Base-by-base conservation (phyloP, 805 yeast species). In the Teunomyces funiuensis region DNA sequence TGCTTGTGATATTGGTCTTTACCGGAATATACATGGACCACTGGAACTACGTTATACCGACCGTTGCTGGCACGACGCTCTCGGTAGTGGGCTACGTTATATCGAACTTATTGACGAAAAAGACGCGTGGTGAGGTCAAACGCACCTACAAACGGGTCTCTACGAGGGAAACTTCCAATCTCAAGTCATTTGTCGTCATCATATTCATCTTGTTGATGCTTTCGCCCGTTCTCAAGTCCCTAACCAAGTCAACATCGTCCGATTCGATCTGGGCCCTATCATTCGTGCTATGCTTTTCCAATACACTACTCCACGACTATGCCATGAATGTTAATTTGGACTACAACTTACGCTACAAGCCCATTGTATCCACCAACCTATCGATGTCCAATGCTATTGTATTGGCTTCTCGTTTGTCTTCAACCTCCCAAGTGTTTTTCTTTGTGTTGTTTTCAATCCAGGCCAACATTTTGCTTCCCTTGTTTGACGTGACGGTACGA, bases 241-340 rank as follows among this genome's bases (percentile, higher is more conserved):
- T 93, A 31, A 88, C 97, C 0, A 80, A 82, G 53, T 85, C 96
- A 0, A 88, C 97, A 0, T 80, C 97, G 0, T 84, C 93, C 0
- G 98, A 93, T 65, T 88, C 97, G 11, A 88, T 93, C 45, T 91
- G 98, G 97, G 89, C 96, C 0, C 63, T 93, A 4, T 79, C 95
- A 6, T 80, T 83, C 36, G 84, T 96, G 82, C 68, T 93, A 11
- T 81, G 86, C 23, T 51, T 88, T 8, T 66, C 82, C 33, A 88
- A 88, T 53, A 65, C 89, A 2, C 55, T 82, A 18, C 72, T 82
- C 51, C 82, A 83, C 55, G 87, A 87, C 61, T 83, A 85, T 58
- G 74, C 85, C 27, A 69, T 76, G 53, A 77, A 76, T 46, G 56
- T 74, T n/a, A 51, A 44, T 22, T 48, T 38, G 30, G 40, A 34